Evolutionary conservation across 1,284 basidiomycete species (phyloP).

Genomic region (Puccinia brachypodii): DNA sequence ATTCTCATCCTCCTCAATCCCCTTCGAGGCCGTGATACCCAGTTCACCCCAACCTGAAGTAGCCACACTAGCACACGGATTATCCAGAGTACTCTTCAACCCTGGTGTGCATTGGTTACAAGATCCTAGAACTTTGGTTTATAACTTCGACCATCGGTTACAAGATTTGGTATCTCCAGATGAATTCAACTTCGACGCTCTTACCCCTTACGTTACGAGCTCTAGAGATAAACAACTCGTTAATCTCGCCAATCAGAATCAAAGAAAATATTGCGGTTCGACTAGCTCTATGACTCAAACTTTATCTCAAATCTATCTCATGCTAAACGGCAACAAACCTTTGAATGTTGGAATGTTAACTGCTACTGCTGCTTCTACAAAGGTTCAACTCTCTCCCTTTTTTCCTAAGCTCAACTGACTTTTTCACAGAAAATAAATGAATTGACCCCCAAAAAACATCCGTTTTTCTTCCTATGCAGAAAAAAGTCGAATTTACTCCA

Average conservation of each 20-base stretch:
- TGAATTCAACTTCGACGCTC: constrained; percentile 85
- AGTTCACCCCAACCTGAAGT: constrained; percentile 61
- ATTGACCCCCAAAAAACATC: too few species aligned
- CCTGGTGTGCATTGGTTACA: constrained; percentile 88
- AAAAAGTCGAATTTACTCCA: constrained; percentile 71
- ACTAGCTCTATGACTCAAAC: constrained; percentile 88
- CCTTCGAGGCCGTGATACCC: constrained; percentile 38
- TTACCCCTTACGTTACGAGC: constrained; percentile 75
- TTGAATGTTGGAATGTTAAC: constrained; percentile 56
- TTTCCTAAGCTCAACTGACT: too few species aligned
- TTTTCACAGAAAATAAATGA: too few species aligned
- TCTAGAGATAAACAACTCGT: constrained; percentile 75
- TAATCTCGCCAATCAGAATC: constrained; percentile 65
- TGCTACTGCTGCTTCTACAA: constrained; percentile 30
- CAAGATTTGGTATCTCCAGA: constrained; percentile 73
- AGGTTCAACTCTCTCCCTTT: constrained; percentile 61
- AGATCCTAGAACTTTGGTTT: constrained; percentile 80
- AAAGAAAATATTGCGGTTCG: constrained; percentile 74
- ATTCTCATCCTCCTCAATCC: constrained; percentile 37
- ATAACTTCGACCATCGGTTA: constrained; percentile 76
- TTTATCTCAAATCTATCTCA: constrained; percentile 82
- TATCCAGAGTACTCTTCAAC: constrained; percentile 82
- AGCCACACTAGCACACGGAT: constrained; percentile 70
- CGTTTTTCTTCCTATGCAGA: constrained; percentile 9
- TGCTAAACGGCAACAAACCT: constrained; percentile 56